These are phyloP conservation scores for Amylocarpus encephaloides DNA, from an alignment of 2,329 filamentous ascomycete genomes.

Conservation along the genomic window DNA sequence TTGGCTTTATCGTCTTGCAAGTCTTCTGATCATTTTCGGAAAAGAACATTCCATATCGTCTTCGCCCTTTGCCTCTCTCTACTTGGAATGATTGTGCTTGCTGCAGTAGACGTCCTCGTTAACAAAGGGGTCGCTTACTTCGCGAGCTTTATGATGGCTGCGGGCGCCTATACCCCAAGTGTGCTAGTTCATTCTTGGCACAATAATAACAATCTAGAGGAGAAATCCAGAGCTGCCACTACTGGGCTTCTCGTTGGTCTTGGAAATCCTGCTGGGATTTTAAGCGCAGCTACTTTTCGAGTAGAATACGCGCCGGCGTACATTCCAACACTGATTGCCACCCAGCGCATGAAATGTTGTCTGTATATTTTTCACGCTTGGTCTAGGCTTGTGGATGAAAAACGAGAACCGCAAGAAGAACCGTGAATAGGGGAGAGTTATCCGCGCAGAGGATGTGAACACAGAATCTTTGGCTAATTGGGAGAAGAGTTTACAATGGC, in stretches of 20 bases:
- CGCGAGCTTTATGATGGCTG: slow-evolving; percentile 42
- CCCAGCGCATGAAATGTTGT: slow-evolving; percentile 37
- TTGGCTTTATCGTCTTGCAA: slow-evolving; percentile 41
- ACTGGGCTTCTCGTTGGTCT: slow-evolving; percentile 43
- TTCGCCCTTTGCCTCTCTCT: slow-evolving; percentile 36
- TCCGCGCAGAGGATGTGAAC: slow-evolving; percentile 35
- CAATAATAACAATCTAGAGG: slow-evolving; percentile 39
- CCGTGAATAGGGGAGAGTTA: slow-evolving; percentile 31
- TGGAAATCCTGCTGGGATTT: slow-evolving; percentile 42
- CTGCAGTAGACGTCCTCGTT: slow-evolving; percentile 36
- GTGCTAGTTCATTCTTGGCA: too few species aligned
- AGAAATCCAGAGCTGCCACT: slow-evolving; percentile 42
- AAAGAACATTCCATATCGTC: slow-evolving; percentile 42
- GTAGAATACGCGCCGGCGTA: slow-evolving; percentile 44
- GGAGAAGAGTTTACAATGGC: slow-evolving; percentile 34
- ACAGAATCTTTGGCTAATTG: slow-evolving; percentile 36
- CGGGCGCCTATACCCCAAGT: slow-evolving; percentile 37
- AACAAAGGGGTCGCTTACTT: slow-evolving; percentile 43
- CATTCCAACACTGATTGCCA: slow-evolving; percentile 40
- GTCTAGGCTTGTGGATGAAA: slow-evolving; percentile 41
- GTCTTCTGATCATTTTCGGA: slow-evolving; percentile 39
- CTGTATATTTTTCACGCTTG: slow-evolving; percentile 35
- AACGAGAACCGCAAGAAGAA: slow-evolving; percentile 38
- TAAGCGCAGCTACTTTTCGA: slow-evolving; percentile 41
- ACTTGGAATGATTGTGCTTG: slow-evolving; percentile 39